A percentile compares a stretch with the other conserved stretches of the same genome.
Evolutionary conservation across 1,284 basidiomycete species (phyloP).

Genomic region (Fomes fomentarius): DNA sequence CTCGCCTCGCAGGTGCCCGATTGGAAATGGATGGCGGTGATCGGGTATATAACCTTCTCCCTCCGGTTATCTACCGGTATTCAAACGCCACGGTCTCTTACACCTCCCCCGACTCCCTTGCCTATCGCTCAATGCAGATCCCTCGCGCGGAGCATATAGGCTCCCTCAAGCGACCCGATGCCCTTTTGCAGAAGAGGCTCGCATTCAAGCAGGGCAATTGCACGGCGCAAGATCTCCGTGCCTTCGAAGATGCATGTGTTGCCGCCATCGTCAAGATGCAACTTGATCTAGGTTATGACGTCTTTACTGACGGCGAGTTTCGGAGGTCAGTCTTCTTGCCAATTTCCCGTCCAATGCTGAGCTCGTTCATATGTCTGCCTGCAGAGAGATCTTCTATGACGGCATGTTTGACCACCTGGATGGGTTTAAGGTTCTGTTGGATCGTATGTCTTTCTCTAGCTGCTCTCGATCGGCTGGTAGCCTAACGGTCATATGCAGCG

Average conservation of each 20-base stretch:
- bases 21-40: neutral
- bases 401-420: conserved; percentile 60
- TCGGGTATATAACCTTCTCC: neutral
- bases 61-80: conserved; percentile 6
- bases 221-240: conserved; percentile 36
- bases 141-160: conserved; percentile 43
- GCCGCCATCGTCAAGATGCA: conserved; percentile 40
- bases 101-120: neutral
- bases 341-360: neutral
- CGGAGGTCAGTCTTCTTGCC: conserved; percentile 31
- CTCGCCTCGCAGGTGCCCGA: neutral
- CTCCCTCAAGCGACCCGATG: conserved; percentile 45
- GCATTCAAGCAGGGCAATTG: conserved; percentile 36
- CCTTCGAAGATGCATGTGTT: conserved; percentile 35
- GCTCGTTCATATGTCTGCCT: neutral
- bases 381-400: conserved; percentile 54
- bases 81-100: neutral
- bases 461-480: neutral
- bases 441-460: conserved; percentile 5
- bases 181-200: conserved; percentile 41
- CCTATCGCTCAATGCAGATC: neutral
- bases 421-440: conserved; percentile 47
- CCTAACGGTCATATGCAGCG: neutral
- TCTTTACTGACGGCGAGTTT: conserved; percentile 52
- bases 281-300: conserved; percentile 38